phyloP scores from a whole-genome alignment of 192 early-diverging fungal species.

The Coemansia reversa region DNA sequence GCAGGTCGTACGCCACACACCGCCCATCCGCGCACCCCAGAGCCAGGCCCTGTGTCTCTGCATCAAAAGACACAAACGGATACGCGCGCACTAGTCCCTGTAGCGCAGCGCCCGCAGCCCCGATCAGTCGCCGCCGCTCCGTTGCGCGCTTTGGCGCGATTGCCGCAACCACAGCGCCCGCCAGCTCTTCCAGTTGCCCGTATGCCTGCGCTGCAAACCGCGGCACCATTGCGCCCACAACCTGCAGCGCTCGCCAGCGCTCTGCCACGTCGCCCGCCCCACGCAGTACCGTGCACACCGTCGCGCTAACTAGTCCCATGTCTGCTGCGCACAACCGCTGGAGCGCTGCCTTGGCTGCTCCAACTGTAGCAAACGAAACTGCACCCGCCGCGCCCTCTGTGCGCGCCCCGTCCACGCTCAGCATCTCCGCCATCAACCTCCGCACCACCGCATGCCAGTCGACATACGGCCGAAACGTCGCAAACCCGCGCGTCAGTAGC shows the following conservation, averaged over 20 bases:
- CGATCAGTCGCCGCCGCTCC: conserved; percentile 31
- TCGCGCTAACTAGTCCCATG: conserved; percentile 26
- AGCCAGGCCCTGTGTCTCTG: conserved; percentile 40
- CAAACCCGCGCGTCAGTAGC: conserved; percentile 48
- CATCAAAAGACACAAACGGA: conserved; percentile 45
- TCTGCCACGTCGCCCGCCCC: conserved; percentile 11
- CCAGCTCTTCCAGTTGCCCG: conserved; percentile 32
- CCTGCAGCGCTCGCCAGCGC: conserved; percentile 45
- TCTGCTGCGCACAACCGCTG: conserved; percentile 38
- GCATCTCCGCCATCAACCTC: conserved; percentile 32
- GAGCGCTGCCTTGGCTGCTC: conserved; percentile 45
- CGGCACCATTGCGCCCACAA: conserved; percentile 36
- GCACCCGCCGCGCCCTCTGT: conserved; percentile 5
- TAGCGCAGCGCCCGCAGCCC: conserved; percentile 48
- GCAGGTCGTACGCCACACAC: conserved; percentile 46
- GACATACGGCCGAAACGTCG: conserved; percentile 44
- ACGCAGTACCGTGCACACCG: conserved; percentile 24
- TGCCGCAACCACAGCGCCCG: conserved; percentile 36
- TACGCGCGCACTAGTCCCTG: conserved; percentile 45
- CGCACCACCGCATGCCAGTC: conserved; percentile 43
- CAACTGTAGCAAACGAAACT: conserved; percentile 46
- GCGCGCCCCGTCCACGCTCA: conserved; percentile 5
- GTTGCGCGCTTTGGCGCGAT: conserved; percentile 45
- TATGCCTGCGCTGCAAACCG: conserved; percentile 30
- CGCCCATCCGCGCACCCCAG: conserved; percentile 39